These are phyloP conservation scores for Marsdenia floribunda DNA, from an alignment of 257 asterid genomes.

Conservation along the genomic window DNA sequence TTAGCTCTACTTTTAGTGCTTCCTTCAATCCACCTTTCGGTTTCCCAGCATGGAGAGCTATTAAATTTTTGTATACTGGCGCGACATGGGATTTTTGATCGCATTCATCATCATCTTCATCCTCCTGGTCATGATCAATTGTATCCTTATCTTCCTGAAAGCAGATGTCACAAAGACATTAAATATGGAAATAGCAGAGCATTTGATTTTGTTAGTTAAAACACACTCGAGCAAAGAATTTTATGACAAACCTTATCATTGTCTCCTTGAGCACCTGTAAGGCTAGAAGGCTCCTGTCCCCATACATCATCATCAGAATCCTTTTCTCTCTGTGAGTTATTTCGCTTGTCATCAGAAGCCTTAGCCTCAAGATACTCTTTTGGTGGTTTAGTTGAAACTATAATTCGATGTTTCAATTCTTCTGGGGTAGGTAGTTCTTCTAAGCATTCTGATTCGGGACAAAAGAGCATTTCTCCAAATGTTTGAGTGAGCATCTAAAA, in stretches of 20 bases:
- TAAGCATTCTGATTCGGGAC: conserved; percentile 55
- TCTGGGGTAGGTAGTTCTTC: conserved; percentile 78
- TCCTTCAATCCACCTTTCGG: conserved; percentile 72
- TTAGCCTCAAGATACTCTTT: conserved; percentile 76
- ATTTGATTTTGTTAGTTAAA: neutral
- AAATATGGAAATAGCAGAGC: neutral
- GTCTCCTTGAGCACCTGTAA: conserved; percentile 44
- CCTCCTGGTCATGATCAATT: conserved; percentile 22
- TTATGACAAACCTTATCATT: conserved; percentile 39
- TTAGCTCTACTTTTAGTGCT: conserved; percentile 60
- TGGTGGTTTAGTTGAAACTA: conserved; percentile 91
- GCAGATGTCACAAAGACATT: neutral
- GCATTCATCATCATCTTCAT: conserved; percentile 46
- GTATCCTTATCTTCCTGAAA: conserved; percentile 32
- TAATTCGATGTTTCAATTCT: conserved; percentile 54
- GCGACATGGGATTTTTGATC: conserved; percentile 34
- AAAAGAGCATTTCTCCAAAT: conserved; percentile 70
- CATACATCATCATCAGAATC: conserved; percentile 70
- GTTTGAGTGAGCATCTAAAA: conserved; percentile 56
- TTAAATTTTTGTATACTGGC: conserved; percentile 58
- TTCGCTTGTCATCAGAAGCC: conserved; percentile 29
- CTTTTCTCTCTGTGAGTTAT: conserved; percentile 30
- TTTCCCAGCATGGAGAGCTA: conserved; percentile 89
- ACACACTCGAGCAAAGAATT: neutral
- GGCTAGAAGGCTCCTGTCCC: conserved; percentile 73